Evolutionary conservation across 805 yeast species (phyloP), one percentile per base, ranked within the genome.

Genomic region (Ogataea saltuana): DNA sequence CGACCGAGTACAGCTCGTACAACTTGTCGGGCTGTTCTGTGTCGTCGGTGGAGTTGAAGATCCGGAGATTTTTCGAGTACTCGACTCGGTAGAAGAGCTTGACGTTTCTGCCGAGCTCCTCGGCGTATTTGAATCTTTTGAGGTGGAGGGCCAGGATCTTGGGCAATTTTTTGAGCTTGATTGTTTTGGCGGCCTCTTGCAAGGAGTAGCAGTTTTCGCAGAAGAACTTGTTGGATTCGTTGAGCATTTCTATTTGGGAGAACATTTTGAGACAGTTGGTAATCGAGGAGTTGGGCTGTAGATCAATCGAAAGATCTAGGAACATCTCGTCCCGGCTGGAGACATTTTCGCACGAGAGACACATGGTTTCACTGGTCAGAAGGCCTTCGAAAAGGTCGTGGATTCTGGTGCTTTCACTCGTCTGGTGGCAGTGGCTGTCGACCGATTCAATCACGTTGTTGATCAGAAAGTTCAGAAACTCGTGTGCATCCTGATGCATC

Each of bases 401-500:
- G 42, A 91, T 40, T n/a, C 41, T 34, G 4, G 53, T 39, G 12
- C 38, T 39, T 4, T 28, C 32, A 11, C 39, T 32, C 3, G 40
- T 40, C 13, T 46, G 46, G 13, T 54, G 54, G 26, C 48, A 46
- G 45, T 64, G 62, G 9, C 21, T 44, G 33, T 71, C 75, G 20
- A 74, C 65, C 13, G 85, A 73, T 49, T 86, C 89, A 11, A 76
- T 68, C 15, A 72, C 71, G 52, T 69, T 77, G 63, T 93, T 93
- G 41, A 93, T 70, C 53, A 90, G 62, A 58, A 86, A 90, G 61
- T 90, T 91, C 59, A 90, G 74, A 64, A 93, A 93, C 66, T 93
- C 99, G 65, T 93, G 99, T 4, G 98, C 97, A 70, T 93, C 99
- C 61, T 93, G 99, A 62, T 93, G 99, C 96, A 89, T 90, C 32